Evolutionary conservation across 1,284 basidiomycete species (phyloP).

Genomic region (Moniliella sp.): DNA sequence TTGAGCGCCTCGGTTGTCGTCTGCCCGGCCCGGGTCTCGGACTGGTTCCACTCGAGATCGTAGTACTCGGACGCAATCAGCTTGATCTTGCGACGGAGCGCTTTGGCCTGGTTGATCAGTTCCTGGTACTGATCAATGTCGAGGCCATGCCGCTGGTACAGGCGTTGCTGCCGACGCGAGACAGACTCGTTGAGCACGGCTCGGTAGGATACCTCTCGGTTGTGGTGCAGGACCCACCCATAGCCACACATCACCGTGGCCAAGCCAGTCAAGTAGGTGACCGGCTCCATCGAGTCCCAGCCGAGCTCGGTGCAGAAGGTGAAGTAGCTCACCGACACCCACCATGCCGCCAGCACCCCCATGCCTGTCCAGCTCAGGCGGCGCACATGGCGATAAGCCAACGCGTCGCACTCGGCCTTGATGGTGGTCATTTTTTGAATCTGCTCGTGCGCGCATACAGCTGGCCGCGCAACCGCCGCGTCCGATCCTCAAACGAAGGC

Average conservation of each 20-base stretch:
- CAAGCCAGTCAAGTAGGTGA: no score
- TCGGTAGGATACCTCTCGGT: constrained; percentile 19
- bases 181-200: constrained; percentile 24
- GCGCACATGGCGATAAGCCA: no score
- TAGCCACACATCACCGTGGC: constrained; percentile 20
- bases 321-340: no score
- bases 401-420: no score
- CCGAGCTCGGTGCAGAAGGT: no score
- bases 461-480: no score
- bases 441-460: no score
- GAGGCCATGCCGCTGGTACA: constrained; percentile 19
- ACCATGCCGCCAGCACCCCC: no score
- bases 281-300: no score
- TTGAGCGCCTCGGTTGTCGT: constrained; percentile 17
- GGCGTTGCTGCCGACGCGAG: constrained; percentile 13
- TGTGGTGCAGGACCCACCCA: constrained; percentile 20
- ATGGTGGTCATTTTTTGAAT: no score
- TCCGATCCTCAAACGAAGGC: no score
- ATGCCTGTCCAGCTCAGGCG: no score
- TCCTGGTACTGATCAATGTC: constrained; percentile 16
- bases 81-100: constrained; percentile 15
- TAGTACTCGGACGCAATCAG: constrained; percentile 21
- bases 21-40: constrained; percentile 13
- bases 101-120: constrained; percentile 19
- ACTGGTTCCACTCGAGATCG: constrained; percentile 24